Conservation (phyloP, 768 basidiomycete species). For the Tylopilus cervinicoccineus region DNA sequence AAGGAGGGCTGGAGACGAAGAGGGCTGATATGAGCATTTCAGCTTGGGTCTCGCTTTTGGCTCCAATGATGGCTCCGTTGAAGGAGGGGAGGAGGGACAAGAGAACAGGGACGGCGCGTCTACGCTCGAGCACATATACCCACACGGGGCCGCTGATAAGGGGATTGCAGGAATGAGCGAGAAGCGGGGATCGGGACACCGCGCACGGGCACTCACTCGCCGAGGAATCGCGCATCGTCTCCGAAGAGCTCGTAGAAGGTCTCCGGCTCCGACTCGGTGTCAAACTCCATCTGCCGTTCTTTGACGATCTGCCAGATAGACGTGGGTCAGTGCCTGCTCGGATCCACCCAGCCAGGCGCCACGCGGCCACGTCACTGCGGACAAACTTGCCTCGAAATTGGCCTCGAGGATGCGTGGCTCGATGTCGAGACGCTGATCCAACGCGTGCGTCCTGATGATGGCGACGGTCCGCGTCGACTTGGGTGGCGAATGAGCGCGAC, state of each 20-base stretch:
- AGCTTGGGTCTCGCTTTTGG: conserved; percentile 60
- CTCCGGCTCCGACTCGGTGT: conserved; percentile 77
- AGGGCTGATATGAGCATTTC: conserved; percentile 76
- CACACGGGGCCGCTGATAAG: conserved; percentile 73
- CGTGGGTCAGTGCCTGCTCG: conserved; percentile 9
- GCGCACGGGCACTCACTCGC: conserved; percentile 54
- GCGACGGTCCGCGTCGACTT: conserved; percentile 70
- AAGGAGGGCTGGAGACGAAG: conserved; percentile 81
- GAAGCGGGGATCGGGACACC: not conserved
- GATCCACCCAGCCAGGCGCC: conserved; percentile 15
- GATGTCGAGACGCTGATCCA: conserved; percentile 72
- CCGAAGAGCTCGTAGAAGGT: conserved; percentile 78
- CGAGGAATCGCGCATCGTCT: conserved; percentile 66
- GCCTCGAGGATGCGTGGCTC: conserved; percentile 76
- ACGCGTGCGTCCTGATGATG: conserved; percentile 79
- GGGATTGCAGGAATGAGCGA: not conserved
- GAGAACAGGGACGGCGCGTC: conserved; percentile 78
- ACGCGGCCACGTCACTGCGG: no score
- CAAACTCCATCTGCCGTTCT: conserved; percentile 87
- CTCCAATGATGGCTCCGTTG: conserved; percentile 63
- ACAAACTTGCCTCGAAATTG: conserved; percentile 76
- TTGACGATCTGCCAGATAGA: conserved; percentile 64
- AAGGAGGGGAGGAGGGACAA: conserved; percentile 65
- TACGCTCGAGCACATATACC: conserved; percentile 85
- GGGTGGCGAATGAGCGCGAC: conserved; percentile 7